Base-by-base conservation (phyloP, 2,329 filamentous ascomycete genomes). In the Penicillium aurantiogriseum region DNA sequence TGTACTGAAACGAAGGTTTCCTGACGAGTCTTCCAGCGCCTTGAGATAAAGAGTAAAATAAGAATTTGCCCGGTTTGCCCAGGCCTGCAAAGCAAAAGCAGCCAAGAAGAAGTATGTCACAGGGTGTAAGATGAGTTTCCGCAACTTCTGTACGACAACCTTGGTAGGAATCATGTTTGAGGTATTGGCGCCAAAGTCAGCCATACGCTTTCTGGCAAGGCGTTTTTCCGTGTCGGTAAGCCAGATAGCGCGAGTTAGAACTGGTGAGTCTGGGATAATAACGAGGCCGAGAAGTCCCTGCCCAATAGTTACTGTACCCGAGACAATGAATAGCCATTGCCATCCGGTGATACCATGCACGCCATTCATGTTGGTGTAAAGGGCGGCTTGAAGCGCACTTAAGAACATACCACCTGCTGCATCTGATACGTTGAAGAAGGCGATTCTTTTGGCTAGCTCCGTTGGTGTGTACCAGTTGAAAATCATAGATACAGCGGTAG, bases 401-500 rank as follows among this genome's bases (percentile, higher is more conserved):
- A 63, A 36, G 47, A 64, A 64, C 62, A 64, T 64, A 31, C 54
- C 60, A 10, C 62, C 62, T 33, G 60, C 62, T 13, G 48, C 49
- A 40, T 56, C 56, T 29, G 58, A 61, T 21, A 64, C 62, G 38
- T 51, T 59, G 38, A 63, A 64, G 31, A 64, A 57, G 8, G 60
- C 62, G 3, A 63, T 43, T 29, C 62, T 54, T 36, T 60, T 61
- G n/a, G 56, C 60, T 11, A 64, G 23, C 27, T 63, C 62, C 4
- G 50, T 23, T 5, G 62, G 60, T 46, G 45, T 59, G 54, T 61
- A 64, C 62, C 62, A 64, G 49, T 63, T 64, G 36, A 64, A 64
- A 17, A 57, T 57, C 48, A 57, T 36, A 10, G 54, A 57, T n/a
- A 56, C 25, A 9, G 54, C 54, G 11, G 54, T 56, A 13, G 54